A percentile compares a stretch with the other conserved stretches of the same genome.
Conservation (phyloP, 306 rosid species). For the Quercus ilex region DNA sequence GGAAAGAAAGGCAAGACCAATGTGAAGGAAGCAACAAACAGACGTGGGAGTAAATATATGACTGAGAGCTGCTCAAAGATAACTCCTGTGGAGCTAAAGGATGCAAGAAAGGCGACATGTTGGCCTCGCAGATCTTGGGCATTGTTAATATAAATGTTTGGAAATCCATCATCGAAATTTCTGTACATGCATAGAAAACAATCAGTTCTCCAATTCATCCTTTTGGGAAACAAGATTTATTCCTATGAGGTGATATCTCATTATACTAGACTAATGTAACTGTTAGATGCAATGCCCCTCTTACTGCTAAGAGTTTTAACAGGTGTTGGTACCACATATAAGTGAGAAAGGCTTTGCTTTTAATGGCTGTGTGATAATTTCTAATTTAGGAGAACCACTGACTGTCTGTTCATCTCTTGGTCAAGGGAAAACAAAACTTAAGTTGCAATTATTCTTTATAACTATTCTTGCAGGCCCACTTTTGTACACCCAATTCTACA, state of each 20-base stretch:
- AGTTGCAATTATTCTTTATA: not conserved
- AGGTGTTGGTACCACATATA: no score
- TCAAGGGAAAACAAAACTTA: not conserved
- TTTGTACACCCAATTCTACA: not conserved
- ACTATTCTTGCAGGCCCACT: not conserved
- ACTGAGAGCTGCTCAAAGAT: slow-evolving; percentile 97
- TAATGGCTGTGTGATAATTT: no score
- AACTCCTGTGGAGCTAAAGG: slow-evolving; percentile 86
- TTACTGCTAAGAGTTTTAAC: no score
- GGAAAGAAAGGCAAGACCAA: slow-evolving; percentile 97
- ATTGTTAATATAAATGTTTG: slow-evolving; percentile 74
- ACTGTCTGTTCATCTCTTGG: not conserved
- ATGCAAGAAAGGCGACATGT: slow-evolving; percentile 89
- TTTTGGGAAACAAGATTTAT: not conserved
- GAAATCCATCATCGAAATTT: slow-evolving; percentile 92
- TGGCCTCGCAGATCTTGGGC: slow-evolving; percentile 96
- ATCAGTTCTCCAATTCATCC: slow-evolving; percentile 18
- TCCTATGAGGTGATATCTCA: not conserved
- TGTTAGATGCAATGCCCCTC: no score
- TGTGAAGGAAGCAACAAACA: slow-evolving; percentile 91
- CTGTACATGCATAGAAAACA: slow-evolving; percentile 43
- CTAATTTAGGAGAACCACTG: not conserved
- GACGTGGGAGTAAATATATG: slow-evolving; percentile 81
- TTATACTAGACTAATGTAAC: not conserved
- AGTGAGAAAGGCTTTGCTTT: no score